Percentiles rank a stretch among this genome's conserved stretches.
Conservation (phyloP, 306 rosid species). For the Ziziphus jujuba region DNA sequence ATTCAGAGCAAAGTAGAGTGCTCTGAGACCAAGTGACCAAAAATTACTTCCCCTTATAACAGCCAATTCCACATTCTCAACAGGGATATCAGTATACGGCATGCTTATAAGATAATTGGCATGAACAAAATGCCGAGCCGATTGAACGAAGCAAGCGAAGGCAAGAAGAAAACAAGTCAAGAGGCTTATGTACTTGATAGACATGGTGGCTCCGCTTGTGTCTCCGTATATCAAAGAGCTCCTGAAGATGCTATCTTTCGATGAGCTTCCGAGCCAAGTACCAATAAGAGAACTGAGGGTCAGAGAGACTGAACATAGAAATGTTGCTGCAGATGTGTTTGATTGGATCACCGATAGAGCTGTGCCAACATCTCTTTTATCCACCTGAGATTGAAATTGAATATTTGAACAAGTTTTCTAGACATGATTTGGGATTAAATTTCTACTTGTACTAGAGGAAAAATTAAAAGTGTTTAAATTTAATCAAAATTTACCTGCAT, state of each 20-base stretch:
- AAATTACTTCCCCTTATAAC: constrained; percentile 75
- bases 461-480: too few species aligned
- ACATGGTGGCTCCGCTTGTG: constrained; percentile 39
- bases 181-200: constrained; percentile 63
- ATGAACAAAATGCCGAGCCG: constrained; percentile 73
- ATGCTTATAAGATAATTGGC: constrained; percentile 68
- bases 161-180: constrained; percentile 67
- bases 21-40: constrained; percentile 77
- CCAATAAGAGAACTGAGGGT: constrained; percentile 73
- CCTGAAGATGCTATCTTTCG: constrained; percentile 34
- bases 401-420: not conserved
- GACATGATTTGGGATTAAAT: not conserved
- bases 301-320: constrained; percentile 54
- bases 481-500: constrained; percentile 49
- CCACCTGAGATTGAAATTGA: constrained; percentile 32
- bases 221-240: constrained; percentile 64
- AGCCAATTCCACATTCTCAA: constrained; percentile 49
- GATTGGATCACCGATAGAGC: constrained; percentile 54
- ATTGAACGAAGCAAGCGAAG: constrained; percentile 67
- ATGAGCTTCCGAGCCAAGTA: constrained; percentile 64
- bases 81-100: constrained; percentile 53
- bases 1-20: constrained; percentile 69
- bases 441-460: too few species aligned
- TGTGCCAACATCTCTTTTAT: constrained; percentile 38
- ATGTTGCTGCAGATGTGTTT: constrained; percentile 64